Percentiles rank a stretch among this genome's conserved stretches.
These are phyloP conservation scores for Calvatia gigantea DNA, from an alignment of 768 basidiomycete species.

Conservation along the genomic window DNA sequence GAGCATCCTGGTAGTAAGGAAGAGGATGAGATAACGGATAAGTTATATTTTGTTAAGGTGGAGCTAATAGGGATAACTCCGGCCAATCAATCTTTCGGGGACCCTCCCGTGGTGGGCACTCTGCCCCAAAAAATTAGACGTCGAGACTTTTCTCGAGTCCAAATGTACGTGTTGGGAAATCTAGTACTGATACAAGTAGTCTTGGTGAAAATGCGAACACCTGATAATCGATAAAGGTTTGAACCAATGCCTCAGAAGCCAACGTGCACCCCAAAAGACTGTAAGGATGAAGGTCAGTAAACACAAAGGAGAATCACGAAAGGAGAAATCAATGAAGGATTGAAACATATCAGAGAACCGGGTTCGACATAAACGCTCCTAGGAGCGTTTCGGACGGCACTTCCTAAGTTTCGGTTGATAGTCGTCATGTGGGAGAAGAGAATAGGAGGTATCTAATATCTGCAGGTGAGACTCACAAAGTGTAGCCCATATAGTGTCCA, in stretches of 20 bases:
- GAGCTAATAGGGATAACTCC: too few relatives aligned
- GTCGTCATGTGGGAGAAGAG: conserved; percentile 34
- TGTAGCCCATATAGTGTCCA: too few relatives aligned
- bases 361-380: conserved; percentile 40
- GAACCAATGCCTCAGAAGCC: neutral
- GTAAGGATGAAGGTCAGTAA: conserved; percentile 13
- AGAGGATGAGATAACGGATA: neutral
- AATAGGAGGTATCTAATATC: neutral
- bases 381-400: conserved; percentile 53
- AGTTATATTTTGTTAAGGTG: neutral
- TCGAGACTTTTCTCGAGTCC: neutral
- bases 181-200: neutral
- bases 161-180: neutral
- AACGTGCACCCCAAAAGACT: neutral
- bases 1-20: conserved; percentile 27
- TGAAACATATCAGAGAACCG: conserved; percentile 49
- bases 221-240: neutral
- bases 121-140: too few relatives aligned
- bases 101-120: too few relatives aligned
- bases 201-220: neutral
- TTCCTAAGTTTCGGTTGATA: conserved; percentile 50
- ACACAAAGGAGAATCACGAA: too few relatives aligned
- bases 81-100: too few relatives aligned
- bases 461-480: neutral
- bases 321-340: conserved; percentile 14